These are phyloP conservation scores for Laetiporus sulphureus DNA, from an alignment of 1,284 basidiomycete species.

Conservation along the genomic window DNA sequence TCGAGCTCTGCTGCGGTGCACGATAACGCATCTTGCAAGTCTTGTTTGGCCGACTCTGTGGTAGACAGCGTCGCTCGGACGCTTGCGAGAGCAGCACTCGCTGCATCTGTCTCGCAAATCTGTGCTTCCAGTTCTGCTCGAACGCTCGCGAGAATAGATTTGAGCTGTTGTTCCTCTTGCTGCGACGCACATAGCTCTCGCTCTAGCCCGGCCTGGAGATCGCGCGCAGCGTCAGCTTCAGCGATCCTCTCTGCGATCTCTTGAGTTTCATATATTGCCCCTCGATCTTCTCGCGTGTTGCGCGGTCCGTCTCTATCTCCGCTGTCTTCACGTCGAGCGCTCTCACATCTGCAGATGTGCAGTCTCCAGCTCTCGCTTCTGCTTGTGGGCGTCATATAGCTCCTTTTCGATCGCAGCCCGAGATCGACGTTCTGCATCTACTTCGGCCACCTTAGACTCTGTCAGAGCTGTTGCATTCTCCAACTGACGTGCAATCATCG, in stretches of 20 bases:
- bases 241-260: too few relatives aligned
- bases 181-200: too few relatives aligned
- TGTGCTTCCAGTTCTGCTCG: too few relatives aligned
- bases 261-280: too few relatives aligned
- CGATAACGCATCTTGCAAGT: background rate
- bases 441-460: background rate
- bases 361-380: background rate
- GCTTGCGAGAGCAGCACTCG: background rate
- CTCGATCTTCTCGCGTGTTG: background rate
- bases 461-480: background rate
- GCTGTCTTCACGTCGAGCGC: background rate
- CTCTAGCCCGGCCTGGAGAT: too few relatives aligned
- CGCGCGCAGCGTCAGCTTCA: too few relatives aligned
- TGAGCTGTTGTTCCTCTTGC: too few relatives aligned
- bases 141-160: too few relatives aligned
- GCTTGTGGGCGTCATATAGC: background rate
- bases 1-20: background rate
- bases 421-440: too few relatives aligned
- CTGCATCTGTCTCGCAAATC: too few relatives aligned
- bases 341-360: background rate
- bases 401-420: too few relatives aligned
- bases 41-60: background rate
- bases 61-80: background rate
- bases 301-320: background rate
- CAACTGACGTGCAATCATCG: background rate